Percentiles rank a stretch among this genome's conserved stretches.
phyloP scores from a whole-genome alignment of 179 eudicot genomes.

The Heliamphora pulchella region DNA sequence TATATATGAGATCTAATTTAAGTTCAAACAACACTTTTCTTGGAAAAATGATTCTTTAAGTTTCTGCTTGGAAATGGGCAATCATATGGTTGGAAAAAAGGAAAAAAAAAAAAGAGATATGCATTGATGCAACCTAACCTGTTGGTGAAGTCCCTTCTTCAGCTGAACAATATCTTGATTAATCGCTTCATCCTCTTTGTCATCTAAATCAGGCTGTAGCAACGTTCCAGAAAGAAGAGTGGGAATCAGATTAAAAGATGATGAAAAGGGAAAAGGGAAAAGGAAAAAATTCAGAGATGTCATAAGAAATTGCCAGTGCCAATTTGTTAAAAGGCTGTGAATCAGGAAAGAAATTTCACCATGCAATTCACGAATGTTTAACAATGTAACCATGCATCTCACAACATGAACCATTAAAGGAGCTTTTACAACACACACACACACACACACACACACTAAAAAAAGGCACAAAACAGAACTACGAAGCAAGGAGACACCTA shows the following conservation, averaged over 20 bases:
- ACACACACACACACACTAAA: too few species aligned
- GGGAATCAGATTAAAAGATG: neutral
- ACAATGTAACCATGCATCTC: neutral
- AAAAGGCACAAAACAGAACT: neutral
- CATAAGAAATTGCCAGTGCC: neutral
- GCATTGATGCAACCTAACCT: constrained; percentile 34
- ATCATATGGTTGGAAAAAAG: neutral
- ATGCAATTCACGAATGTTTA: neutral
- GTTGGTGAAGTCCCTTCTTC: constrained; percentile 46
- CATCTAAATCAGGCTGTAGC: constrained; percentile 75
- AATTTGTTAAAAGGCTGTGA: neutral
- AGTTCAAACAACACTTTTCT: neutral
- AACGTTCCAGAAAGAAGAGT: constrained; percentile 1
- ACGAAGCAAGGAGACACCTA: neutral
- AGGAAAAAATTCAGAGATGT: neutral
- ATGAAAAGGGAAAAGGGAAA: neutral
- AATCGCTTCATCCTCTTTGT: constrained; percentile 63
- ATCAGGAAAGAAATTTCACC: neutral
- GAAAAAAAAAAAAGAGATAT: neutral
- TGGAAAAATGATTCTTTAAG: neutral
- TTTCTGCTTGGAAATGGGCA: neutral
- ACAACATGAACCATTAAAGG: neutral
- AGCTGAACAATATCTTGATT: constrained; percentile 51
- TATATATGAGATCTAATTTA: neutral
- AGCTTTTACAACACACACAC: neutral